Base-by-base conservation (phyloP, 371 early-diverging fungal genomes). In the Mortierella sp. region DNA sequence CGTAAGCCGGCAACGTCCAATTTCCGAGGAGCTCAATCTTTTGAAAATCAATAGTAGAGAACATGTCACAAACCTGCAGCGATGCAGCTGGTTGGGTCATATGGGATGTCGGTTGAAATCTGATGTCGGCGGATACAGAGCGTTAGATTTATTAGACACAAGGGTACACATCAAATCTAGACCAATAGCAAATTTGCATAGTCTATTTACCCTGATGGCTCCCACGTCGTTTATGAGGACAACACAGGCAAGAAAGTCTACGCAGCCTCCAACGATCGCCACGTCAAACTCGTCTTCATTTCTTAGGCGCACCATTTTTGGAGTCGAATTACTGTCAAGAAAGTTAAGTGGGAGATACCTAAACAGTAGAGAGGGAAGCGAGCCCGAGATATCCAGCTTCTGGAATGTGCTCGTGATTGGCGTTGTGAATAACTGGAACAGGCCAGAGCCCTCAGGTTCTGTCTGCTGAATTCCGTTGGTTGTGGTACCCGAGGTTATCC, bases 21-120 rank as follows among this genome's bases (percentile, higher is more conserved):
- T 34, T 57, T 57, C 57, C 34, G 28, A 32, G 45, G 47, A 62
- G 7, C 17, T 9, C 28, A 17, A 26, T 23, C 22, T 35, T 51
- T 10, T 22, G 13, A n/a, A 5, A 51, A 51, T 6, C 53, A 6
- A 13, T 35, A 37, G 9, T 7, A 32, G 45, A 64, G 12, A 49
- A 35, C 29, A 5, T 22, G n/a, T n/a, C 19, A 60, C 63, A n/a
- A 51, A 64, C 71, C 51, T 51, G 31, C 59, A 22, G 37, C 35
- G 23, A 42, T 42, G 29, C 71, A 71, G 34, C 65, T 65, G 28
- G 51, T 51, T 15, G 71, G 71, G 12, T 64, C 60, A 53, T 71
- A 71, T 22, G 26, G 37, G 19, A 71, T 43, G 7, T 26, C 40
- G 10, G 63, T 64, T 10, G 28, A 3, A 10, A 53, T 3, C 53